These are phyloP conservation scores for Davidsoniella virescens DNA, from an alignment of 2,329 filamentous ascomycete species.

Conservation along the genomic window DNA sequence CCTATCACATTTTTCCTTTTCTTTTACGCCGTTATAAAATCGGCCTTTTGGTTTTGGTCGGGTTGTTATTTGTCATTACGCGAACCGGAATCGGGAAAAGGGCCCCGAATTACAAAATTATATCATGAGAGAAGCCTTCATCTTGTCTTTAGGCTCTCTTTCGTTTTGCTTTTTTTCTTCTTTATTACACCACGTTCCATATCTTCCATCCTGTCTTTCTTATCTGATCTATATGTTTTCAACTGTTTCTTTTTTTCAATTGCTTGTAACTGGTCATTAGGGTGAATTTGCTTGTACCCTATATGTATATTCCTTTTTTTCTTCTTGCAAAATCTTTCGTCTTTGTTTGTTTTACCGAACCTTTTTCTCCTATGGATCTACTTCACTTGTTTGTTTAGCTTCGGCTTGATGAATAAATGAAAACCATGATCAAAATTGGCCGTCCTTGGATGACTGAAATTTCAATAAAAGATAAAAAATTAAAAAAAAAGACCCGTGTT, in stretches of 20 bases:
- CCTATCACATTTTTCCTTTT: neutral
- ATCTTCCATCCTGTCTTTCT: neutral
- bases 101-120: neutral
- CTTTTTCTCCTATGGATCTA: no score
- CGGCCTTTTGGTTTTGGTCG: neutral
- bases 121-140: neutral
- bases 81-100: no score
- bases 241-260: neutral
- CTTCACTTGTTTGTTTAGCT: neutral
- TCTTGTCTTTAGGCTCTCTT: neutral
- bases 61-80: neutral
- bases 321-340: neutral
- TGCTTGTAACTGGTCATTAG: neutral
- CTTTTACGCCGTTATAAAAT: no score
- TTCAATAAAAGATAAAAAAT: neutral
- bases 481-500: constrained; percentile 1
- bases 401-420: no score
- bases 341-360: neutral
- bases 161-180: constrained; percentile 5
- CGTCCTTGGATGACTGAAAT: no score
- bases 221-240: neutral
- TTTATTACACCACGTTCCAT: constrained; percentile 1
- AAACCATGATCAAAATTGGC: no score
- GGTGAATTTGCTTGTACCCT: no score
- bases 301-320: neutral